These are phyloP conservation scores for Hericium rajendrae DNA, from an alignment of 768 basidiomycete species.

Conservation along the genomic window DNA sequence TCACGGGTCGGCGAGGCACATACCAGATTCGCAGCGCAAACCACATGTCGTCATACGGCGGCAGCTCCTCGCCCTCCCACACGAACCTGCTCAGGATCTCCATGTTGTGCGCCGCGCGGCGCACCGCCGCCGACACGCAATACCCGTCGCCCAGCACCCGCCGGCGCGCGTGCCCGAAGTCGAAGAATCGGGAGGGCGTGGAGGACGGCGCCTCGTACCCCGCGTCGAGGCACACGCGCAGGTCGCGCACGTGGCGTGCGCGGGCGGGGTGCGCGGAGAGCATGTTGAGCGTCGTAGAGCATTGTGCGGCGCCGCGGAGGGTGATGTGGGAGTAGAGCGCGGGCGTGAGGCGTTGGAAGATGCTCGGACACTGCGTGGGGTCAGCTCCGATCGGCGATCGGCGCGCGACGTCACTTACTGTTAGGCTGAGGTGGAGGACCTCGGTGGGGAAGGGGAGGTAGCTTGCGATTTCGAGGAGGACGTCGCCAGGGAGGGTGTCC, in stretches of 20 bases:
- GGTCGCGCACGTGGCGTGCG: conserved; percentile 57
- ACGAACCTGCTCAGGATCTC: conserved; percentile 59
- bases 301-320: conserved; percentile 49
- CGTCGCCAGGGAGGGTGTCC: conserved; percentile 39
- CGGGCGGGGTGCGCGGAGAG: conserved; percentile 42
- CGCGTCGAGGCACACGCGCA: conserved; percentile 36
- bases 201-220: too few species aligned
- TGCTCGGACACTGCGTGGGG: conserved; percentile 38
- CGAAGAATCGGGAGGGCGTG: conserved; percentile 7
- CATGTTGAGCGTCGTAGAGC: conserved; percentile 55
- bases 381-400: not conserved
- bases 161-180: conserved; percentile 1
- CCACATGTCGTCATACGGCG: conserved; percentile 70
- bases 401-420: conserved; percentile 30
- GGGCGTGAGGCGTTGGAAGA: conserved; percentile 43
- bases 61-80: conserved; percentile 60
- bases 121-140: conserved; percentile 41
- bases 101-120: conserved; percentile 37
- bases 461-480: conserved; percentile 56
- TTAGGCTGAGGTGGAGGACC: conserved; percentile 47
- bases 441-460: conserved; percentile 44
- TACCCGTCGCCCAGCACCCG: conserved; percentile 24
- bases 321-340: conserved; percentile 51
- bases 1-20: conserved; percentile 13
- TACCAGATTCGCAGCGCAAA: conserved; percentile 60